phyloP scores from a whole-genome alignment of 306 rosid species.

The Malus sylvestris region DNA sequence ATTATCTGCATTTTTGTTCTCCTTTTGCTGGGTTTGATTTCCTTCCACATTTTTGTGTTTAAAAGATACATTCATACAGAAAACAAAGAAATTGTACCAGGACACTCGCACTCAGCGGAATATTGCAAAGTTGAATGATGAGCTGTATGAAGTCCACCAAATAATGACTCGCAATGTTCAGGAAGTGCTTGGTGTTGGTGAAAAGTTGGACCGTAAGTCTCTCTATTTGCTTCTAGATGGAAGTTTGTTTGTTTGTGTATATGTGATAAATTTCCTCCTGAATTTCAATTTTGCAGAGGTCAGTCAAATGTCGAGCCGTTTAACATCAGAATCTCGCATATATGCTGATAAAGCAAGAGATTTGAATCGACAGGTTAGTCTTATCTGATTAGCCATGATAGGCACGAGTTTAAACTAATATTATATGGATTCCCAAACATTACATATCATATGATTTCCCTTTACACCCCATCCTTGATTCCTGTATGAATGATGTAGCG shows the following conservation, averaged over 20 bases:
- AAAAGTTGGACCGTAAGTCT: constrained; percentile 96
- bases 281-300: constrained; percentile 72
- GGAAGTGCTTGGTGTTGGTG: constrained; percentile 99
- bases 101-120: constrained; percentile 95
- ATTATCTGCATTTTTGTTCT: neutral
- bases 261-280: constrained; percentile 10
- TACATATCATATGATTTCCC: neutral
- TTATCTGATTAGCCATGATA: constrained; percentile 9
- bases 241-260: neutral
- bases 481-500: neutral
- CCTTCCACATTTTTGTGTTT: constrained; percentile 17
- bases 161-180: constrained; percentile 99
- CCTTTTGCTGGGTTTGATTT: constrained; percentile 20
- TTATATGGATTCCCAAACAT: neutral
- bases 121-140: constrained; percentile 94
- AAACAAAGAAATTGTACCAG: constrained; percentile 96
- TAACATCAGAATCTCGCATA: constrained; percentile 88
- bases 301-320: constrained; percentile 91
- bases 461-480: neutral
- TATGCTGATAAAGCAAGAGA: constrained; percentile 95
- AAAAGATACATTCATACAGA: constrained; percentile 90
- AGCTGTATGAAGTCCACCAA: constrained; percentile 98
- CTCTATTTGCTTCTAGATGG: neutral
- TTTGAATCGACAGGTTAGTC: constrained; percentile 83
- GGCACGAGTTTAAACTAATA: neutral